Evolutionary conservation across 495 filamentous ascomycete species (phyloP), one percentile per base, ranked within the genome.

Genomic region (Chaetomidium leptoderma): DNA sequence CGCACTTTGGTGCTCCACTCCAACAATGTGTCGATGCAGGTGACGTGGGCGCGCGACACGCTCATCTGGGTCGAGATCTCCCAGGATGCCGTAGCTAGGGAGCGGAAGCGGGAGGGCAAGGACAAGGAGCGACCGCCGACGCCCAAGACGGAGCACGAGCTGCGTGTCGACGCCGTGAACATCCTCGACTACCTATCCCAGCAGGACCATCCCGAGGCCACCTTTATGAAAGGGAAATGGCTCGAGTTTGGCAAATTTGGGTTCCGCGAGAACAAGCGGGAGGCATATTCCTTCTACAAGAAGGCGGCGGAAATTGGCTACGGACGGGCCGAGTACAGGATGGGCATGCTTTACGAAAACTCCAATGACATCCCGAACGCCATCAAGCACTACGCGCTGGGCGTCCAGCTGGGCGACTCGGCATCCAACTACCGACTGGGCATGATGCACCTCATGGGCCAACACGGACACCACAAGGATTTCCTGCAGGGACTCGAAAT

Each of bases 241-340:
- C 78, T 96, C 32, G 93, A 98, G 70, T 97, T 97, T 75, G 93
- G 93, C 57, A 96, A 97, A 70, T 97, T 96, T 70, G 90, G 89
- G 21, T 83, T 83, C 61, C 84, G 88, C 19, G 76, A 88, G 57
- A 92, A 97, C 75, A 96, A 95, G 72, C 91, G 92, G 63, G 92
- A 96, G 72, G 93, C 93, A 17, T 97, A 92, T 69, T 71, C 84
- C 45, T 86, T 84, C 63, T 98, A 96, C 73, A 83, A 82, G 49
- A 78, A 87, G 59, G 87, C 93, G n/a, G 88, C 91, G 44, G 86
- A 95, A 56, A 86, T 86, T 57, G 91, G 90, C n/a, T 95, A 88
- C 76, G 86, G 89, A n/a, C 79, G 93, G 55, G 91, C 95, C 35
- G 90, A 97, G 68, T 98, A 98, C 72, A 83, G 93, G 27, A 96